A percentile compares a stretch with the other conserved stretches of the same genome.
phyloP scores from a whole-genome alignment of 352 stramenopile species.

The Globisporangium mamillatum region DNA sequence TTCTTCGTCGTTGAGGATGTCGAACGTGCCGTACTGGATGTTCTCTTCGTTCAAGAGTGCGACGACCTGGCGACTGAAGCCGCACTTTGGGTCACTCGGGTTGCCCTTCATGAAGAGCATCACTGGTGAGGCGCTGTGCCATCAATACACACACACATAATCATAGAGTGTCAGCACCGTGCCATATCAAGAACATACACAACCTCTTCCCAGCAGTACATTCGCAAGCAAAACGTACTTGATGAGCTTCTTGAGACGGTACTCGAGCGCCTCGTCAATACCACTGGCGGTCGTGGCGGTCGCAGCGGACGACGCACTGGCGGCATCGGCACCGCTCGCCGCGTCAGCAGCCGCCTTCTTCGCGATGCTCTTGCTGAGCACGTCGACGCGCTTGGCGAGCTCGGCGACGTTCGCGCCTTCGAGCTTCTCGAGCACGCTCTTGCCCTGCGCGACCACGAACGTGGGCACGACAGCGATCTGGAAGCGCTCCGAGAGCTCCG shows the following conservation, averaged over 20 bases:
- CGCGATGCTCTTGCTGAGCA: conserved; percentile 78
- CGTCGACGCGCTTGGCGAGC: conserved; percentile 80
- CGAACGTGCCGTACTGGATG: conserved; percentile 94
- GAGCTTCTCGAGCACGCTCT: conserved; percentile 75
- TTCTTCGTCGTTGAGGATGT: conserved; percentile 97
- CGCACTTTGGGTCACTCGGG: conserved; percentile 92
- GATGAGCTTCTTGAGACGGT: conserved; percentile 81
- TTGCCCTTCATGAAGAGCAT: conserved; percentile 99
- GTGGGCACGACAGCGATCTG: conserved; percentile 93
- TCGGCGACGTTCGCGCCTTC: conserved; percentile 83
- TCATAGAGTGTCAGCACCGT: not conserved
- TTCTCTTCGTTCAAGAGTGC: conserved; percentile 91
- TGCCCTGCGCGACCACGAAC: conserved; percentile 87
- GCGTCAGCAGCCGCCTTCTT: conserved; percentile 44
- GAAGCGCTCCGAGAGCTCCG: conserved; percentile 85
- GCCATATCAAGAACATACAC: not conserved
- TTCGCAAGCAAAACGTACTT: conserved; percentile 29
- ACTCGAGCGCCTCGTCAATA: conserved; percentile 64
- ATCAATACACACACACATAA: not conserved
- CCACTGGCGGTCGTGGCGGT: conserved; percentile 23
- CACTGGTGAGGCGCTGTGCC: conserved; percentile 70
- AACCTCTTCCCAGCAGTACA: not conserved
- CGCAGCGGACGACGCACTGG: conserved; percentile 12
- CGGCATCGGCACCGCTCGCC: conserved; percentile 13
- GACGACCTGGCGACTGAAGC: conserved; percentile 94